phyloP scores from a whole-genome alignment of 1,284 basidiomycete species.

The Austroboletus niveus region DNA sequence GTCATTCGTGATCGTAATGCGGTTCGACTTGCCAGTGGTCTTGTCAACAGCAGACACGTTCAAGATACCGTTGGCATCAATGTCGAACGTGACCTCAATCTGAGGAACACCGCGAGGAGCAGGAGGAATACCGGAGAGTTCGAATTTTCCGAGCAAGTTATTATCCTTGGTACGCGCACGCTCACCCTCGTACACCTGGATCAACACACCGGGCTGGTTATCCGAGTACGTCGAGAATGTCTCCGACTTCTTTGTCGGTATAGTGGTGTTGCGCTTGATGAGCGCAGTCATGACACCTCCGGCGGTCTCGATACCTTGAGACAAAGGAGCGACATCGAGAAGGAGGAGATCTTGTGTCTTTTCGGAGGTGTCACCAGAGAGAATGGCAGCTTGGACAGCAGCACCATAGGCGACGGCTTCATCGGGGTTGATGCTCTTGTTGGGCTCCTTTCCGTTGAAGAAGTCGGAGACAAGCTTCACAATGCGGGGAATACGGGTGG shows the following conservation, averaged over 20 bases:
- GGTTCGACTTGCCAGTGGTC: constrained; percentile 95
- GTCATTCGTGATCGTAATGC: constrained; percentile 98
- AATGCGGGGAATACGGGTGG: constrained; percentile 97
- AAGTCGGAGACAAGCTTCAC: constrained; percentile 98
- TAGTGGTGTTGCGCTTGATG: constrained; percentile 98
- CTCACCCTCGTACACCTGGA: constrained; percentile 99
- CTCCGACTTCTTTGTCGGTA: constrained; percentile 99
- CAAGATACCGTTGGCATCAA: constrained; percentile 97
- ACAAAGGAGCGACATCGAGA: constrained; percentile 95
- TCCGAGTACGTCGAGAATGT: constrained; percentile 99
- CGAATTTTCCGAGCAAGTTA: constrained; percentile 99
- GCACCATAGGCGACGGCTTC: constrained; percentile 99
- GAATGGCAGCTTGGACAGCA: constrained; percentile 97
- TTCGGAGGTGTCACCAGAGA: constrained; percentile 97
- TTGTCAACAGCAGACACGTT: constrained; percentile 97
- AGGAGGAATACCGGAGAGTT: constrained; percentile 96
- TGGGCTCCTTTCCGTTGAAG: constrained; percentile 97
- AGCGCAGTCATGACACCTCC: constrained; percentile 99
- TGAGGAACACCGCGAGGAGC: constrained; percentile 99
- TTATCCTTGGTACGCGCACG: constrained; percentile 99
- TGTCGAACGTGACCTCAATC: constrained; percentile 98
- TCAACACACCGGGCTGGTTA: constrained; percentile 98
- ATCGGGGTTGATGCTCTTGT: constrained; percentile 98
- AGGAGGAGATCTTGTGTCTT: constrained; percentile 97
- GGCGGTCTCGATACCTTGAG: constrained; percentile 97